phyloP scores from a whole-genome alignment of 2,329 filamentous ascomycete genomes.

The Aureobasidium leucospermi region DNA sequence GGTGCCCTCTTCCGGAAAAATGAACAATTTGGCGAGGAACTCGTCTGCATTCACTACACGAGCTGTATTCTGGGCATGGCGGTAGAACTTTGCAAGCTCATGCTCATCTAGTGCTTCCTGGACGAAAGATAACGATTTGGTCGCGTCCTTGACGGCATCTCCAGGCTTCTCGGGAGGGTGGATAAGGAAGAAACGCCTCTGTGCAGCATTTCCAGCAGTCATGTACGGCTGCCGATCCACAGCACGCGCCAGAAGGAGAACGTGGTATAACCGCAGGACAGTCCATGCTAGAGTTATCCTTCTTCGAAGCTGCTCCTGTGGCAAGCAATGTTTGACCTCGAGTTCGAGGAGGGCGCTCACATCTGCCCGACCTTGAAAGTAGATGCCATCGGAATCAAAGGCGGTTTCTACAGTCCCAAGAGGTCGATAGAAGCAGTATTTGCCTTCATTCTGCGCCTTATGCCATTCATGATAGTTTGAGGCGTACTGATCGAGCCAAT shows the following conservation, averaged over 20 bases:
- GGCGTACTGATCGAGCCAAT: conserved; percentile 37
- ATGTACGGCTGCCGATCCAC: conserved; percentile 24
- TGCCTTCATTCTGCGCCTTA: conserved; percentile 16
- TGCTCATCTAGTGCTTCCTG: conserved; percentile 31
- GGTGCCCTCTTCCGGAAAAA: conserved; percentile 26
- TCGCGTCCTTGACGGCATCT: conserved; percentile 27
- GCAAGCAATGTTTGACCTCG: conserved; percentile 28
- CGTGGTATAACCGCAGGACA: conserved; percentile 15
- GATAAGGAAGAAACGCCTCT: conserved; percentile 30
- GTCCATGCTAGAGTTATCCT: conserved; percentile 16
- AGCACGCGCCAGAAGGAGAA: conserved; percentile 20
- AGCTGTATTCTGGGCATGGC: conserved; percentile 35
- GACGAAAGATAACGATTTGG: conserved; percentile 30
- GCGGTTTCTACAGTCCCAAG: conserved; percentile 37
- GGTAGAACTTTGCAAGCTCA: conserved; percentile 25
- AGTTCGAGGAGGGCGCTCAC: conserved; percentile 34
- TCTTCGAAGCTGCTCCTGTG: conserved; percentile 22
- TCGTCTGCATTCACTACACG: conserved; percentile 32
- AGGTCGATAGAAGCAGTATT: conserved; percentile 28
- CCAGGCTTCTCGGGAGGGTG: conserved; percentile 23
- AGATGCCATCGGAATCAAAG: conserved; percentile 38
- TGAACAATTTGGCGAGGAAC: conserved; percentile 33
- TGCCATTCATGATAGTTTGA: conserved; percentile 33
- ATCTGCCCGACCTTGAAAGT: conserved; percentile 40
- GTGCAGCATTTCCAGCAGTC: conserved; percentile 11